A percentile compares a stretch with the other conserved stretches of the same genome.
These are phyloP conservation scores for Croton laevigatus DNA, from an alignment of 441 rosid species.

Conservation along the genomic window DNA sequence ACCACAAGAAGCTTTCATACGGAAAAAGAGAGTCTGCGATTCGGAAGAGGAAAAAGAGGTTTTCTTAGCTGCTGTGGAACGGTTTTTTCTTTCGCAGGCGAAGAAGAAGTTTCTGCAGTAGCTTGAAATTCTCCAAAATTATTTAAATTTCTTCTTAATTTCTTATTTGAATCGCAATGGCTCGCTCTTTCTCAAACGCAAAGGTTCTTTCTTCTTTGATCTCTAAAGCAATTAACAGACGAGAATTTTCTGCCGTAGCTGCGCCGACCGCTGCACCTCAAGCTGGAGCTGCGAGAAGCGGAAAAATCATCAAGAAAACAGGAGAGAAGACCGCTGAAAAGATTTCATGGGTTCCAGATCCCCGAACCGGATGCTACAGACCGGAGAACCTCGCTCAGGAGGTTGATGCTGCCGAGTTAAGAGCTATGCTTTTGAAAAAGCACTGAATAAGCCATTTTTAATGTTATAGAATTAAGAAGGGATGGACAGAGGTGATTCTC, in stretches of 20 bases:
- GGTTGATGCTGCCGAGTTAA: constrained; percentile 69
- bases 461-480: not conserved
- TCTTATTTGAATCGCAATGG: constrained; percentile 36
- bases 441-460: constrained; percentile 17
- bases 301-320: constrained; percentile 43
- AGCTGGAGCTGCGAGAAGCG: constrained; percentile 24
- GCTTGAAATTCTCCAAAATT: not conserved
- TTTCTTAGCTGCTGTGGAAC: not conserved
- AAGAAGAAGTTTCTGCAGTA: not conserved
- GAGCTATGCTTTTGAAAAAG: constrained; percentile 67
- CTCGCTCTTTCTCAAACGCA: constrained; percentile 64
- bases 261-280: constrained; percentile 11
- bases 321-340: constrained; percentile 50
- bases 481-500: not conserved
- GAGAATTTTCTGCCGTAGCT: constrained; percentile 52
- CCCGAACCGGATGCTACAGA: constrained; percentile 81
- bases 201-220: constrained; percentile 48
- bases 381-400: constrained; percentile 64
- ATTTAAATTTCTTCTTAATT: not conserved
- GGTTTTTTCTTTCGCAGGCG: not conserved
- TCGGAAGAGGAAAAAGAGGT: not conserved
- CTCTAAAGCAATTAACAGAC: constrained; percentile 42
- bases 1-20: not conserved
- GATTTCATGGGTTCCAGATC: constrained; percentile 82
- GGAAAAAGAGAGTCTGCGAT: not conserved